These are phyloP conservation scores for Zea luxurians DNA, from an alignment of 176 grass and related monocot species.

Conservation along the genomic window DNA sequence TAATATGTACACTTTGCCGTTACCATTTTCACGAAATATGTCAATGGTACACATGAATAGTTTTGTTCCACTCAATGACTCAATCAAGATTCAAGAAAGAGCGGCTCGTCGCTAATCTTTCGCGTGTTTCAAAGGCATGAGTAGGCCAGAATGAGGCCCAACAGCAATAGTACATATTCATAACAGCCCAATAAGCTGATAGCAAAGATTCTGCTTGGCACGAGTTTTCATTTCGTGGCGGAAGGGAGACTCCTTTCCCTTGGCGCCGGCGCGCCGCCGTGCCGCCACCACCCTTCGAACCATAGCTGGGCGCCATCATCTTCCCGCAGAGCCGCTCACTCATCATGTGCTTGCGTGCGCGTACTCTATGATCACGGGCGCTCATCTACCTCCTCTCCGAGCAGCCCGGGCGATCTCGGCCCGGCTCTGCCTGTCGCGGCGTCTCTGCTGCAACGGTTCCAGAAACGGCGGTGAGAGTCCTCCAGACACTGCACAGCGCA, in stretches of 20 bases:
- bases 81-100: too few species aligned
- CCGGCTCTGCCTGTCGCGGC: slow-evolving; percentile 41
- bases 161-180: neutral
- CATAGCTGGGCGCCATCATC: slow-evolving; percentile 14
- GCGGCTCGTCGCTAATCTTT: too few species aligned
- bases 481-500: neutral
- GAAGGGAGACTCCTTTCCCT: neutral
- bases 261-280: neutral
- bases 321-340: neutral
- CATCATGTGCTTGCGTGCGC: slow-evolving; percentile 23
- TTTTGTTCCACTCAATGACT: too few species aligned
- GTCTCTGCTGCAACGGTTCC: slow-evolving; percentile 32
- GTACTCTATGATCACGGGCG: slow-evolving; percentile 29
- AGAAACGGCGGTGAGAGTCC: slow-evolving; percentile 22
- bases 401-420: slow-evolving; percentile 26
- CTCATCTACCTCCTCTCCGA: slow-evolving; percentile 30
- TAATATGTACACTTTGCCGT: too few species aligned
- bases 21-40: too few species aligned
- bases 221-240: too few species aligned
- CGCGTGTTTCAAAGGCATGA: too few species aligned
- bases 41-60: too few species aligned
- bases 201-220: neutral
- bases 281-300: neutral
- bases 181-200: neutral
- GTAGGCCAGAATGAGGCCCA: neutral